phyloP scores from a whole-genome alignment of 148 eudicot species.

The Rhododendron vialii region DNA sequence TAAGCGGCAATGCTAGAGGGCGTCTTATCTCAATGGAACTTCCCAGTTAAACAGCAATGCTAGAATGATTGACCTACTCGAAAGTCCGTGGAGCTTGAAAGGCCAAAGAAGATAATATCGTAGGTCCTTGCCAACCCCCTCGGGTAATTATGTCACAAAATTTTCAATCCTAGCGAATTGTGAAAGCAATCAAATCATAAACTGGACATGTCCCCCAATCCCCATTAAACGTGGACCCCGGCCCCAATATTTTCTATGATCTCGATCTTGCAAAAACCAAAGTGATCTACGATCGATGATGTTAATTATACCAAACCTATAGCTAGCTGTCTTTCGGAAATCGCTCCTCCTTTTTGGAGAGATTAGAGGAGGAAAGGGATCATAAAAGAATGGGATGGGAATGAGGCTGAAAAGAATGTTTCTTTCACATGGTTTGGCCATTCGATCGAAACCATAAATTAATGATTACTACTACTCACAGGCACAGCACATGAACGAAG shows the following conservation, averaged over 20 bases:
- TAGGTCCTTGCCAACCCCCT: no score
- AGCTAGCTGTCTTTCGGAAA: conserved; percentile 2
- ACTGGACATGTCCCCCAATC: not conserved
- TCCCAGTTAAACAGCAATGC: no score
- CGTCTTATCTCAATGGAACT: no score
- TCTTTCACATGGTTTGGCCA: not conserved
- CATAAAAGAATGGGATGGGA: not conserved
- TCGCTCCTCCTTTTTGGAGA: not conserved
- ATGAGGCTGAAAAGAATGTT: conserved; percentile 1
- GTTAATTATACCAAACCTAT: not conserved
- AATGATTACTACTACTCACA: not conserved
- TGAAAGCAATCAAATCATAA: not conserved
- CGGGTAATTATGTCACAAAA: not conserved
- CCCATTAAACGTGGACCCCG: not conserved
- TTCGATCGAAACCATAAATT: not conserved
- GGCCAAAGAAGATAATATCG: no score
- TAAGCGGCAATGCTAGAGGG: no score
- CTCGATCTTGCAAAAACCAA: not conserved
- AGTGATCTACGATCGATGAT: not conserved
- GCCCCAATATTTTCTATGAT: not conserved
- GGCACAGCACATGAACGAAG: not conserved
- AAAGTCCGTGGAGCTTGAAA: no score
- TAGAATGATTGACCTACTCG: no score
- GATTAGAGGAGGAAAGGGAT: not conserved
- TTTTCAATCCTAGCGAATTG: not conserved